Evolutionary conservation across 2,329 filamentous ascomycete species (phyloP).

Genomic region (Apiospora rasikravindrae): DNA sequence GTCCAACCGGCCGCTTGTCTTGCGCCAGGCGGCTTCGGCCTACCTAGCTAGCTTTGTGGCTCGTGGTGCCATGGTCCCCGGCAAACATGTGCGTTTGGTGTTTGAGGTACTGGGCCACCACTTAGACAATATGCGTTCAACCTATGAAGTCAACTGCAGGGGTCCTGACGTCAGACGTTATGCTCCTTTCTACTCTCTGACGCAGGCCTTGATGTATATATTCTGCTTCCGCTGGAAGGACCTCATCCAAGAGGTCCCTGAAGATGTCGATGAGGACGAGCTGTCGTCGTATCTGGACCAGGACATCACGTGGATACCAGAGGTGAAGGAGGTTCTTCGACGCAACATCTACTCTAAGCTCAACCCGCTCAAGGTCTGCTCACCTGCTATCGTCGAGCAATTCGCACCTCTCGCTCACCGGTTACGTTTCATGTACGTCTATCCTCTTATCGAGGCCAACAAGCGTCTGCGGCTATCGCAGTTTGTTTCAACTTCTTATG

Average conservation of each 20-base stretch:
- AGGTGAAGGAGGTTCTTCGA: slow-evolving; percentile 74
- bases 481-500: slow-evolving; percentile 63
- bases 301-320: slow-evolving; percentile 79
- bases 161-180: slow-evolving; percentile 87
- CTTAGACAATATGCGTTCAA: slow-evolving; percentile 74
- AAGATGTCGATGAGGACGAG: slow-evolving; percentile 67
- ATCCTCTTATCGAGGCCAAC: slow-evolving; percentile 86
- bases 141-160: slow-evolving; percentile 75
- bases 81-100: slow-evolving; percentile 78
- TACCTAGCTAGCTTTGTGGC: slow-evolving; percentile 96
- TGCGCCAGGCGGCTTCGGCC: slow-evolving; percentile 84
- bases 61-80: slow-evolving; percentile 80
- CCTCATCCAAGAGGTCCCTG: slow-evolving; percentile 68
- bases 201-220: slow-evolving; percentile 91
- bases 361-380: slow-evolving; percentile 95
- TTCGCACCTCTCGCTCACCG: slow-evolving; percentile 89
- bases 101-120: slow-evolving; percentile 80
- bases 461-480: slow-evolving; percentile 84
- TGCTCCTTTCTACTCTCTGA: slow-evolving; percentile 82
- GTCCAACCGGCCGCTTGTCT: slow-evolving; percentile 70
- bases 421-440: slow-evolving; percentile 88
- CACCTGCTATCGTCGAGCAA: slow-evolving; percentile 85
- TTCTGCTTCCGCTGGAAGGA: slow-evolving; percentile 99
- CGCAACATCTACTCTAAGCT: slow-evolving; percentile 85
- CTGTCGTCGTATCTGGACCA: slow-evolving; percentile 65